Percentiles rank a stretch among this genome's conserved stretches.
Evolutionary conservation across 352 stramenopile genomes (phyloP).

Genomic region (Pythium insidiosum): DNA sequence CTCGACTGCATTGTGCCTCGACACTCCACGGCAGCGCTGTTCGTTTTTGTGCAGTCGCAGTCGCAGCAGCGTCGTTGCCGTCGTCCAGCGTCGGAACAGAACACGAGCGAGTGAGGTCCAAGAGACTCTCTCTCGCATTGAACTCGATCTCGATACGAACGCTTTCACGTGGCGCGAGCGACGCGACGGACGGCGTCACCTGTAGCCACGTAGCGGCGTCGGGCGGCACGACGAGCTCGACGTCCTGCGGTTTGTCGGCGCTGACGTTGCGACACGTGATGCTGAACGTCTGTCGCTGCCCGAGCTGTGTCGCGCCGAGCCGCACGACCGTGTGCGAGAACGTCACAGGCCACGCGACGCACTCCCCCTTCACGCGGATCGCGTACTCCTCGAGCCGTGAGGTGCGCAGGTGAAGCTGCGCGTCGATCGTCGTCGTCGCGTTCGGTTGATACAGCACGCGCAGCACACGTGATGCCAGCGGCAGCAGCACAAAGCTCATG

Average conservation of each 20-base stretch:
- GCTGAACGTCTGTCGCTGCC: constrained; percentile 28
- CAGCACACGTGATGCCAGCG: no score
- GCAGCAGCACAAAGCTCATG: no score
- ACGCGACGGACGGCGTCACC: constrained; percentile 60
- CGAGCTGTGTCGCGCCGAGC: constrained; percentile 28
- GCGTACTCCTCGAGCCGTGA: constrained; percentile 37
- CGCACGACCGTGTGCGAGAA: constrained; percentile 42
- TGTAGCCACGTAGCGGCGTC: constrained; percentile 26
- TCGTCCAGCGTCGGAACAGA: not conserved
- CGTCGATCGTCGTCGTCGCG: constrained; percentile 25
- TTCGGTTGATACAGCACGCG: constrained; percentile 39
- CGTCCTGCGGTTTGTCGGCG: constrained; percentile 17
- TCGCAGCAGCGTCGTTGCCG: not conserved
- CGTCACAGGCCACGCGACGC: constrained; percentile 29
- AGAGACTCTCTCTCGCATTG: constrained; percentile 32
- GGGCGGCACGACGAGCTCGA: constrained; percentile 34
- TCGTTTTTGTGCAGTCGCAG: constrained; percentile 6
- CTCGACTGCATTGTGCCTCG: constrained; percentile 1
- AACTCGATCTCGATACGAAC: constrained; percentile 83
- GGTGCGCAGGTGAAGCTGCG: constrained; percentile 28
- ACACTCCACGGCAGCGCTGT: no score
- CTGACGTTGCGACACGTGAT: constrained; percentile 38
- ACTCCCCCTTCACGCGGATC: constrained; percentile 26
- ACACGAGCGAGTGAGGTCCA: constrained; percentile 18
- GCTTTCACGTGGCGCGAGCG: constrained; percentile 26